phyloP scores from a whole-genome alignment of 2,329 filamentous ascomycete genomes.

The Aspergillus quadricinctus region DNA sequence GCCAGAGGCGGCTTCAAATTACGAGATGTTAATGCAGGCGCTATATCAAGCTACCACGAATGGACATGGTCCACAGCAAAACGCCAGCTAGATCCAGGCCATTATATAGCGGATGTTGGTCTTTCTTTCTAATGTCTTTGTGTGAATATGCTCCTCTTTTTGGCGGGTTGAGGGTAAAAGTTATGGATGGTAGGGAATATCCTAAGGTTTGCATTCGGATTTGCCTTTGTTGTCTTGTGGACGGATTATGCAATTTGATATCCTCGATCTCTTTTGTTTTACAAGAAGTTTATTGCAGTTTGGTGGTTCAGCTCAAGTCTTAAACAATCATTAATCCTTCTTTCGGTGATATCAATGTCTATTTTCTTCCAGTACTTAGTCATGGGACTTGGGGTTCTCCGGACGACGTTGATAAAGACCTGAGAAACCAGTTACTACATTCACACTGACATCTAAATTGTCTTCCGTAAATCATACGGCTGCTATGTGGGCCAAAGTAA shows the following conservation, averaged over 20 bases:
- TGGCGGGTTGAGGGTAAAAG: background rate
- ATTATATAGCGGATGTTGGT: constrained; percentile 10
- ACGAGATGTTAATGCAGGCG: constrained; percentile 39
- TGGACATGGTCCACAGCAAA: constrained; percentile 22
- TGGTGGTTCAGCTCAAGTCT: background rate
- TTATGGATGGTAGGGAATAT: background rate
- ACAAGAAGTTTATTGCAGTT: background rate
- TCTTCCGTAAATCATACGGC: background rate
- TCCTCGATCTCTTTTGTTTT: background rate
- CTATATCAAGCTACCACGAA: constrained; percentile 35
- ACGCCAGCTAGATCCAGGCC: constrained; percentile 8
- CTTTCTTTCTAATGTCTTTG: constrained; percentile 9
- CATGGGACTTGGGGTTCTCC: too few species aligned
- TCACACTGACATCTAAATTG: background rate
- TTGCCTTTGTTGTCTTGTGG: background rate
- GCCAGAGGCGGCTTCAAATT: constrained; percentile 60
- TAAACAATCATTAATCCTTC: background rate
- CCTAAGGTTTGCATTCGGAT: background rate
- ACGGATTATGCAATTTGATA: background rate
- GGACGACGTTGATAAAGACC: background rate
- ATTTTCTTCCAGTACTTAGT: background rate
- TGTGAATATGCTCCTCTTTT: background rate
- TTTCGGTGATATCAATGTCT: background rate
- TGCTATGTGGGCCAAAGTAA: background rate
- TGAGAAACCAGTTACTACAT: background rate